phyloP scores from a whole-genome alignment of 352 stramenopile genomes.

The Phytophthora pluvialis region DNA sequence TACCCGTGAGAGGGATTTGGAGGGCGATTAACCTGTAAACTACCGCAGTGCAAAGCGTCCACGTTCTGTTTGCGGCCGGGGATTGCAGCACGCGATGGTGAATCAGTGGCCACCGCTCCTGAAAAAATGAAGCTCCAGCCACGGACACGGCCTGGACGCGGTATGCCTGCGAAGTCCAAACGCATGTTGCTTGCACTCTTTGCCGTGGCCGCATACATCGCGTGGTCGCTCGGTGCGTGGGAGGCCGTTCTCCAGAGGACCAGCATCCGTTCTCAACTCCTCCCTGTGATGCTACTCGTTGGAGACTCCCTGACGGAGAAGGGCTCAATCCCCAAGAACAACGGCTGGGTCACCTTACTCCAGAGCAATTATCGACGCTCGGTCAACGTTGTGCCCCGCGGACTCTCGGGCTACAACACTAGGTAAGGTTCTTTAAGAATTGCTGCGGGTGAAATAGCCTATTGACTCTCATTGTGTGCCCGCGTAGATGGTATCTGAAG shows the following conservation, averaged over 20 bases:
- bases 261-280: constrained; percentile 17
- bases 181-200: constrained; percentile 8
- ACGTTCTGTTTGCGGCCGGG: neutral
- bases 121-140: constrained; percentile 2
- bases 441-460: neutral
- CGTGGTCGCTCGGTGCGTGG: constrained; percentile 32
- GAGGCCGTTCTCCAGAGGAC: constrained; percentile 9
- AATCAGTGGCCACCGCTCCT: constrained; percentile 1
- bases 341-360: constrained; percentile 56
- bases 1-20: no score
- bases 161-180: constrained; percentile 10
- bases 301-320: constrained; percentile 77
- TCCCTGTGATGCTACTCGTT: constrained; percentile 48
- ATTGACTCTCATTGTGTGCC: neutral
- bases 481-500: constrained; percentile 35
- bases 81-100: constrained; percentile 16
- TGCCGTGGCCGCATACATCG: constrained; percentile 17
- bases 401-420: constrained; percentile 63
- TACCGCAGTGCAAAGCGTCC: no score
- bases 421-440: constrained; percentile 12
- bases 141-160: no score
- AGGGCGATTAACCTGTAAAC: no score
- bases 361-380: constrained; percentile 56
- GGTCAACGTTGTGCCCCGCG: constrained; percentile 63
- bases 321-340: constrained; percentile 6